Base-by-base conservation (phyloP, 352 stramenopile genomes). In the Blastocystis sp. region DNA sequence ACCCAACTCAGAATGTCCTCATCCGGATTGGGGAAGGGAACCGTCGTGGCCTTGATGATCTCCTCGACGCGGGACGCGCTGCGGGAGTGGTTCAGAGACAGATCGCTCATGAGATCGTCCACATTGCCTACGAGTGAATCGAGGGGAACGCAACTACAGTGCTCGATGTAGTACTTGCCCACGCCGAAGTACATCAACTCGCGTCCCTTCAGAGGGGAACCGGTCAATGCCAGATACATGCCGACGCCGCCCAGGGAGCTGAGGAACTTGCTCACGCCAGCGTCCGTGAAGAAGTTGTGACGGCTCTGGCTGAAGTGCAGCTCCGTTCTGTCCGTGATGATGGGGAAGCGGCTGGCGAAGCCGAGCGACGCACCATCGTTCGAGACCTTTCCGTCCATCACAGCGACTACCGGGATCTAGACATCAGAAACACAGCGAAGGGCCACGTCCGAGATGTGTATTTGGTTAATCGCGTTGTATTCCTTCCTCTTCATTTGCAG, bases 401-500 rank as follows among this genome's bases (percentile, higher is more conserved):
- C 48, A 19, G 74, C 19, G 21, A 84, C 21, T 2, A 84, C 42
- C 3, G 74, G 74, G 28, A 84, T 62, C 74, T 84, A 42, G n/a
- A 11, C 54, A 4, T 48, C 14, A 84, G 57, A 68, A 9, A 66
- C 21, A 28, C 21, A 6, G 3, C 6, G 6, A n/a, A 60, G 28
- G 19, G 14, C 3, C 34, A 84, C 74, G 19, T 68, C 74, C 0
- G 52, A 68, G 45, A 84, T 69, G 74, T 68, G 59, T 24, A 84
- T 64, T 68, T 84, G 74, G 38, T 84, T 84, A 34, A 84, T 57
- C n/a, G 43, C 28, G 34, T 62, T 54, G 45, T 84, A 84, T 84
- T 84, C 74, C 6, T 38, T 61, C 28, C 74, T 28, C 54, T 84
- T 84, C 42, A 63, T 40, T 10, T 54, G 19, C 7, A 84, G 61